These are phyloP conservation scores for Tetradesmus lagerheimii DNA, from an alignment of 139 green algal species.

Conservation along the genomic window DNA sequence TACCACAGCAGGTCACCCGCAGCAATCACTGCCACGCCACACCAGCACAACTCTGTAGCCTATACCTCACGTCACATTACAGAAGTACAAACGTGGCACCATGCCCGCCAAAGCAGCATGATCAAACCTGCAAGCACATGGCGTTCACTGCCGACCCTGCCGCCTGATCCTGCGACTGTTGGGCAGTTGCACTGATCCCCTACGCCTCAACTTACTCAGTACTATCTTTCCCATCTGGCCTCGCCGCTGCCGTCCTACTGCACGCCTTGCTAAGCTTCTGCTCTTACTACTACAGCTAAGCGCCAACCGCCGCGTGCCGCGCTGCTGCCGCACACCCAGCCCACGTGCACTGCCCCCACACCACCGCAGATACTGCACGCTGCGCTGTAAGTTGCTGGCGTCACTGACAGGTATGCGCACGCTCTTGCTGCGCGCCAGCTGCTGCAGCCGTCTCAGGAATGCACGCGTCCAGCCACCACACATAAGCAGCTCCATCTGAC, in stretches of 20 bases:
- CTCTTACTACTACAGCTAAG: not conserved
- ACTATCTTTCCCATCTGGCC: too few species aligned
- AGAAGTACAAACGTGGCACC: too few species aligned
- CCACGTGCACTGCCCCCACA: not conserved
- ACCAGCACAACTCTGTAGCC: too few species aligned
- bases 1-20: not conserved
- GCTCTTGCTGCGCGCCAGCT: not conserved
- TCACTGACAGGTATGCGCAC: not conserved
- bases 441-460: not conserved
- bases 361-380: conserved; percentile 35
- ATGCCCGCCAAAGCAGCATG: too few species aligned
- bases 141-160: too few species aligned
- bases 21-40: too few species aligned
- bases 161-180: too few species aligned
- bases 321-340: not conserved
- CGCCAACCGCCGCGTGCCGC: not conserved
- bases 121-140: too few species aligned
- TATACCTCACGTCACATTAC: too few species aligned
- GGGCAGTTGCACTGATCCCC: not conserved
- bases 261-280: not conserved
- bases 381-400: conserved; percentile 22
- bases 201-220: not conserved
- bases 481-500: conserved; percentile 12
- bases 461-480: not conserved
- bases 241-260: not conserved